A percentile compares a stretch with the other conserved stretches of the same genome.
phyloP scores from a whole-genome alignment of 2,329 filamentous ascomycete genomes.

The Verticillium alfalfae region DNA sequence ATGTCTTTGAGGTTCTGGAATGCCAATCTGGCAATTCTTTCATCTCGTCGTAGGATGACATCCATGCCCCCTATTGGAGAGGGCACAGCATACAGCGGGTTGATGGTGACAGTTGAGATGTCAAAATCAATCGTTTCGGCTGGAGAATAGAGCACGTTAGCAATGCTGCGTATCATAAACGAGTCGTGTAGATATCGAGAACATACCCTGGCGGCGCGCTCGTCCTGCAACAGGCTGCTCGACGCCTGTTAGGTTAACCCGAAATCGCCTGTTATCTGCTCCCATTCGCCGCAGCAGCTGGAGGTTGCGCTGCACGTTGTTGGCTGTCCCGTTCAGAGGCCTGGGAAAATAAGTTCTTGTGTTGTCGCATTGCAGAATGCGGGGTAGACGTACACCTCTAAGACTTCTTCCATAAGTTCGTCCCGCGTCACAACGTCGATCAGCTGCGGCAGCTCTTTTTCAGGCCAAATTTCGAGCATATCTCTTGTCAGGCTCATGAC shows the following conservation, averaged over 20 bases:
- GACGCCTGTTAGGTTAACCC: slow-evolving; percentile 11
- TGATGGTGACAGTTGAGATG: slow-evolving; percentile 17
- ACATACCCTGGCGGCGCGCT: slow-evolving; percentile 8
- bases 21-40: slow-evolving; percentile 21
- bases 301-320: slow-evolving; percentile 9
- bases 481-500: slow-evolving; percentile 12
- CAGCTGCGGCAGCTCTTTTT: slow-evolving; percentile 16
- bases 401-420: slow-evolving; percentile 25
- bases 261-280: slow-evolving; percentile 17
- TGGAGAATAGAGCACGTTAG: background rate
- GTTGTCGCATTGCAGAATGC: background rate
- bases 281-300: slow-evolving; percentile 17
- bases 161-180: too few relatives aligned
- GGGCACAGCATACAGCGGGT: slow-evolving; percentile 19
- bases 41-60: slow-evolving; percentile 21
- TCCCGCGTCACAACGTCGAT: slow-evolving; percentile 23
- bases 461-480: slow-evolving; percentile 22
- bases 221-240: slow-evolving; percentile 3
- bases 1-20: slow-evolving; percentile 19
- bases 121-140: slow-evolving; percentile 22
- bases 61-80: slow-evolving; percentile 14
- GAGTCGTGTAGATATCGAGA: too few relatives aligned
- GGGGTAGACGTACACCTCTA: slow-evolving; percentile 10
- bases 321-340: slow-evolving; percentile 3
- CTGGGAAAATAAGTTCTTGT: slow-evolving; percentile 2